phyloP scores from a whole-genome alignment of 345 rosid species.

The Boechera retrofracta region DNA sequence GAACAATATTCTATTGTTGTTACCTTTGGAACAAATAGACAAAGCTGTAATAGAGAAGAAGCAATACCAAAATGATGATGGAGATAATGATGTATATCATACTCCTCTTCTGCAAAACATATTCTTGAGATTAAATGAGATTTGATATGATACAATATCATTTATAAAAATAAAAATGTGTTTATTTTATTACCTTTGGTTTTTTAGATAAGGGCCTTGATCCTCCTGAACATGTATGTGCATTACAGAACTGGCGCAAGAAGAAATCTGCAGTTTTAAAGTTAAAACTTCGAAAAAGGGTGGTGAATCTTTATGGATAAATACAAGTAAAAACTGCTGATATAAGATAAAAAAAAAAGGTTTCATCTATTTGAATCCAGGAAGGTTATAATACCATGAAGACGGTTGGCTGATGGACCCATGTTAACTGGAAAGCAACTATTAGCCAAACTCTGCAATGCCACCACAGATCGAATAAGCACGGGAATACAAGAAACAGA shows the following conservation, averaged over 20 bases:
- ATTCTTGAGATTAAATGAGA: not conserved
- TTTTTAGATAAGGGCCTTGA: slow-evolving; percentile 62
- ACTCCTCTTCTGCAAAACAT: slow-evolving; percentile 57
- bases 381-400: slow-evolving; percentile 57
- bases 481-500: not conserved
- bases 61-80: slow-evolving; percentile 57
- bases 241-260: slow-evolving; percentile 82
- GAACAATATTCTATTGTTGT: slow-evolving; percentile 6
- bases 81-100: slow-evolving; percentile 52
- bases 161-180: not conserved
- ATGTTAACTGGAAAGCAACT: slow-evolving; percentile 55
- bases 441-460: slow-evolving; percentile 55
- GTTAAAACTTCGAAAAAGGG: not conserved
- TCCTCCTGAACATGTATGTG: slow-evolving; percentile 65
- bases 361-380: not conserved
- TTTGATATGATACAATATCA: not conserved
- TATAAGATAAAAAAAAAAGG: not conserved
- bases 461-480: slow-evolving; percentile 12
- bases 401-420: slow-evolving; percentile 78
- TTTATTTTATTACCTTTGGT: slow-evolving; percentile 50
- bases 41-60: slow-evolving; percentile 65
- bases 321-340: not conserved
- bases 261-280: slow-evolving; percentile 58
- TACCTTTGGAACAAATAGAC: slow-evolving; percentile 75
- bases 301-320: not conserved